phyloP scores from a whole-genome alignment of 345 rosid genomes.

The Ceriops zippeliana region DNA sequence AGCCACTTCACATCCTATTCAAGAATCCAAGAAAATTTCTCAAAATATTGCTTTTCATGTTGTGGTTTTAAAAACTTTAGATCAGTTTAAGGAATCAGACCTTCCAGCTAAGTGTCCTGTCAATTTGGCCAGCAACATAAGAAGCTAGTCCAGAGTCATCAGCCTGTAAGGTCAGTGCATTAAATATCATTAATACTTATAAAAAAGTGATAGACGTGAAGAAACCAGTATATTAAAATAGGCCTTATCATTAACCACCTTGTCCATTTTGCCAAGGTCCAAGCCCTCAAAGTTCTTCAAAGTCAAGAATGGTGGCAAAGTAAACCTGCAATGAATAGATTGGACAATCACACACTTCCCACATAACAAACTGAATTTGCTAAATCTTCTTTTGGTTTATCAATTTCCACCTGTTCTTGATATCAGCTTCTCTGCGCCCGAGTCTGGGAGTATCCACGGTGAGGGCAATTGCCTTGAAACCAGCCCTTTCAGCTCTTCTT shows the following conservation, averaged over 20 bases:
- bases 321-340: conserved; percentile 44
- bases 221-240: neutral
- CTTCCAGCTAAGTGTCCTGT: conserved; percentile 86
- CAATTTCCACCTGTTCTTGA: conserved; percentile 69
- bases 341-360: conserved; percentile 8
- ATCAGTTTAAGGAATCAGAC: conserved; percentile 23
- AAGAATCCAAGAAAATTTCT: neutral
- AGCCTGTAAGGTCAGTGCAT: conserved; percentile 40
- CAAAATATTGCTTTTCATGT: neutral
- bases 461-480: conserved; percentile 90
- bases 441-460: conserved; percentile 94
- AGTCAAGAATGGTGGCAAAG: conserved; percentile 64
- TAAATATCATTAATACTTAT: neutral
- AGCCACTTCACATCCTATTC: conserved; percentile 85
- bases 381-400: no score
- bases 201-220: neutral
- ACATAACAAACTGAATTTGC: neutral
- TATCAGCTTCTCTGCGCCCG: conserved; percentile 93
- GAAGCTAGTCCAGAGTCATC: conserved; percentile 87
- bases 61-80: neutral
- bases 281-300: conserved; percentile 90
- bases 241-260: conserved; percentile 35
- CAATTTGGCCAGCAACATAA: conserved; percentile 83
- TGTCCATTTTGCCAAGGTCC: conserved; percentile 70
- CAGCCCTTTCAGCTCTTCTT: conserved; percentile 87